These are phyloP conservation scores for Rhodotorula sp. DNA, from an alignment of 1,284 basidiomycete species.

Conservation along the genomic window DNA sequence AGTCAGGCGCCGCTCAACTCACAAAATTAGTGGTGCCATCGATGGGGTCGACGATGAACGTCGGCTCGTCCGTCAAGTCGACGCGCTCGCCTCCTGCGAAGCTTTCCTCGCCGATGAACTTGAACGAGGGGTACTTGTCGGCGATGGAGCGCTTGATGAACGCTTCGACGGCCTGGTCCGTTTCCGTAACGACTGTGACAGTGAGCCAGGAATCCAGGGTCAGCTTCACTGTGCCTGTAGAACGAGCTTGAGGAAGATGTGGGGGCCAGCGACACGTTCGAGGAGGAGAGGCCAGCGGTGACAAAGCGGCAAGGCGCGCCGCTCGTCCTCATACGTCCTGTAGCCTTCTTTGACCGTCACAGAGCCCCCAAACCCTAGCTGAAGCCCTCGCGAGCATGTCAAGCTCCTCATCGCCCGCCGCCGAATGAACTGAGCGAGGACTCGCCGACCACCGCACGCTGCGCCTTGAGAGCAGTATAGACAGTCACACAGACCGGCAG, in stretches of 20 bases:
- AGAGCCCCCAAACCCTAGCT: too few species aligned
- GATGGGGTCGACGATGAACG: conserved; percentile 87
- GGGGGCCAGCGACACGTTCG: background rate
- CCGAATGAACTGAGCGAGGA: too few species aligned
- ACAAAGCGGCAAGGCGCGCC: too few species aligned
- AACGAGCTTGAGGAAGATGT: background rate
- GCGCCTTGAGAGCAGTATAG: too few species aligned
- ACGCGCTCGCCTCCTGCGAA: conserved; percentile 71
- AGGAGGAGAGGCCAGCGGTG: too few species aligned
- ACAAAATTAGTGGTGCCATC: conserved; percentile 95
- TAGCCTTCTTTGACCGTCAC: too few species aligned
- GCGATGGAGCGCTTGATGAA: conserved; percentile 71
- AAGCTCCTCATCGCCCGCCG: too few species aligned
- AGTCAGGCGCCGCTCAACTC: conserved; percentile 40
- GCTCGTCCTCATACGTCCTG: too few species aligned
- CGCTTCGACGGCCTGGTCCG: conserved; percentile 88
- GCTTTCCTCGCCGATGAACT: conserved; percentile 77
- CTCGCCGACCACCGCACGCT: too few species aligned
- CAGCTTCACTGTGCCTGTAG: background rate
- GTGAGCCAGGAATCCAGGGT: background rate
- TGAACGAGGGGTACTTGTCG: conserved; percentile 22
- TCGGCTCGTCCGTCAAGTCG: conserved; percentile 77
- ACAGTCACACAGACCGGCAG: too few species aligned
- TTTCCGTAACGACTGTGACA: conserved; percentile 79
- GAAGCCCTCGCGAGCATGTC: too few species aligned